These are phyloP conservation scores for Clohesyomyces aquaticus DNA, from an alignment of 495 filamentous ascomycete species.

Conservation along the genomic window DNA sequence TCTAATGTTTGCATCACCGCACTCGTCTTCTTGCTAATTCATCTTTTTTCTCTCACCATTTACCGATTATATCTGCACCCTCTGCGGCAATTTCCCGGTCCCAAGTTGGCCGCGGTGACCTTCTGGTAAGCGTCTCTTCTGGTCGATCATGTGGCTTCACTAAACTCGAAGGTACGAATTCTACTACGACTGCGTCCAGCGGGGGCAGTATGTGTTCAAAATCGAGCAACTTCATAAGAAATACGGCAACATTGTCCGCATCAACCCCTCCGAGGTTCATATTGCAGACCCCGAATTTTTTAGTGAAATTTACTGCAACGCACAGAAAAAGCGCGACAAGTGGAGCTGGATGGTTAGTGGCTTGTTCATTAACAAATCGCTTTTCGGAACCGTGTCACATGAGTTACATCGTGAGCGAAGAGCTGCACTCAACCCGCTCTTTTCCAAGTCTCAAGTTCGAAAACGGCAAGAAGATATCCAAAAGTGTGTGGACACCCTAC, in stretches of 20 bases:
- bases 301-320: conserved; percentile 28
- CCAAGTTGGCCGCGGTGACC: not conserved
- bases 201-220: conserved; percentile 20
- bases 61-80: not conserved
- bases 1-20: conserved; percentile 3
- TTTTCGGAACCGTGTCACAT: conserved; percentile 16
- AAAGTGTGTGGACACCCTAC: not conserved
- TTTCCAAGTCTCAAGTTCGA: not conserved
- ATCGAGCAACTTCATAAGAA: conserved; percentile 19
- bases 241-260: conserved; percentile 40
- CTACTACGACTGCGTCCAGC: conserved; percentile 17
- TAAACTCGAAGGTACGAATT: conserved; percentile 19
- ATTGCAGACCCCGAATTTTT: conserved; percentile 40
- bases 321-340: conserved; percentile 11
- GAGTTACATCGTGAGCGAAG: conserved; percentile 7
- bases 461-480: not conserved
- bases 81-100: not conserved
- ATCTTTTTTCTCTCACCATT: conserved; percentile 1
- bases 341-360: not conserved
- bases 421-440: conserved; percentile 2
- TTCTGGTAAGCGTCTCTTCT: conserved; percentile 1
- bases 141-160: not conserved
- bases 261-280: conserved; percentile 44
- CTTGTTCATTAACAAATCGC: conserved; percentile 1
- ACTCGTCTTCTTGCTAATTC: not conserved